Evolutionary conservation across 2,329 filamentous ascomycete species (phyloP).

Genomic region (Epicoccum sorghinum): DNA sequence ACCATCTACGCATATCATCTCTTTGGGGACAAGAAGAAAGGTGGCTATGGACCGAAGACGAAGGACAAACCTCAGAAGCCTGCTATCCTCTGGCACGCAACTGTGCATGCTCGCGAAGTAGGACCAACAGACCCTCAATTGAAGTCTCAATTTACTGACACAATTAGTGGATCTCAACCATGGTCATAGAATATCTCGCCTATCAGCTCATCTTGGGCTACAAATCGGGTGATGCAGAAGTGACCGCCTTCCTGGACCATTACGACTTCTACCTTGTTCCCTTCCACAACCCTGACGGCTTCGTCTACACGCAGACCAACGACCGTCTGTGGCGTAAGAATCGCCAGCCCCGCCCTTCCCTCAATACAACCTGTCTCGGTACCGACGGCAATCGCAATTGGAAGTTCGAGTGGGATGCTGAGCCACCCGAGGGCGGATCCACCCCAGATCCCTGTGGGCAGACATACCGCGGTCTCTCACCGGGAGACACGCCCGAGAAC

Average conservation of each 20-base stretch:
- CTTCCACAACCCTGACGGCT: slow-evolving; percentile 43
- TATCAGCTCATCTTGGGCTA: slow-evolving; percentile 39
- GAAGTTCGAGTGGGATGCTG: slow-evolving; percentile 40
- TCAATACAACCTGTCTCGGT: slow-evolving; percentile 36
- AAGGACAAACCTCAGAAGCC: slow-evolving; percentile 29
- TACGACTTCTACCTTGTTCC: slow-evolving; percentile 45
- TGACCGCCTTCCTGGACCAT: slow-evolving; percentile 38
- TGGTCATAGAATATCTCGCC: slow-evolving; percentile 40
- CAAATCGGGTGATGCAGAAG: slow-evolving; percentile 27
- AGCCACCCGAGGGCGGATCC: slow-evolving; percentile 32
- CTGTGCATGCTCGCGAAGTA: slow-evolving; percentile 44
- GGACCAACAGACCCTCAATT: slow-evolving; percentile 20
- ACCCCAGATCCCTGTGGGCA: slow-evolving; percentile 41
- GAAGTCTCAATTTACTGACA: neutral
- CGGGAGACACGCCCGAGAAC: slow-evolving; percentile 41
- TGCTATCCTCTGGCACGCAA: slow-evolving; percentile 42
- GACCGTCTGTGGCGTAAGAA: slow-evolving; percentile 47
- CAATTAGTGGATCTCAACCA: slow-evolving; percentile 17
- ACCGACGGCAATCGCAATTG: slow-evolving; percentile 47
- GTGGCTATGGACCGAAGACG: slow-evolving; percentile 7
- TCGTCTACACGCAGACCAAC: slow-evolving; percentile 42
- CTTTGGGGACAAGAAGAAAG: slow-evolving; percentile 30
- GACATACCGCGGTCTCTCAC: slow-evolving; percentile 40
- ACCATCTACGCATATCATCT: slow-evolving; percentile 39
- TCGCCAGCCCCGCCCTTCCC: slow-evolving; percentile 37